A percentile compares a stretch with the other conserved stretches of the same genome.
Evolutionary conservation across 73 alveolate species (phyloP).

Genomic region (Tetrahymena malaccensis): DNA sequence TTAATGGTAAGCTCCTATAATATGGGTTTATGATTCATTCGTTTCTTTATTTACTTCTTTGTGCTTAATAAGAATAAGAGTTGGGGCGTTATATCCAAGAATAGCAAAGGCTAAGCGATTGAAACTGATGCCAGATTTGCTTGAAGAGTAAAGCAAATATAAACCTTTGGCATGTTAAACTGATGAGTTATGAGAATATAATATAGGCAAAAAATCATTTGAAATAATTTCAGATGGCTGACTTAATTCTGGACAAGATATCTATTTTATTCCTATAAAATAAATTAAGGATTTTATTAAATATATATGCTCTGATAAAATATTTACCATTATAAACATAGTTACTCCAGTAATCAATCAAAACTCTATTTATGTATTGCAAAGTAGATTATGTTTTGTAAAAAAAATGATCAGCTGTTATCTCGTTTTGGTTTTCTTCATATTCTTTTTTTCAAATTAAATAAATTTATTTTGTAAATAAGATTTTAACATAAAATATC

Average conservation of each 20-base stretch:
- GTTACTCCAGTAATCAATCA: neutral
- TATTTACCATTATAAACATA: neutral
- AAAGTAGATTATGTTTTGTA: neutral
- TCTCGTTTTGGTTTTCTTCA: neutral
- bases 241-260: neutral
- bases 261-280: neutral
- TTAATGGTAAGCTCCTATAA: slow-evolving; percentile 32
- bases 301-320: neutral
- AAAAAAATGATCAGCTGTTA: neutral
- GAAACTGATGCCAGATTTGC: slow-evolving; percentile 26
- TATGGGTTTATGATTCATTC: neutral
- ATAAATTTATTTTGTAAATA: neutral
- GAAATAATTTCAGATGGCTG: neutral
- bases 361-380: neutral
- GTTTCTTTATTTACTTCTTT: neutral
- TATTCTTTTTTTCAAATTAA: neutral
- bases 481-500: neutral
- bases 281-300: neutral
- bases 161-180: neutral
- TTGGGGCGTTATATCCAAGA: slow-evolving; percentile 32
- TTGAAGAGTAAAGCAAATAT: neutral
- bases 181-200: neutral
- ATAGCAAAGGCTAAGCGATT: slow-evolving; percentile 24
- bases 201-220: neutral
- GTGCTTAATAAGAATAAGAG: neutral